These are phyloP conservation scores for Oxytropis ochrocephala DNA, from an alignment of 306 rosid species.

Conservation along the genomic window DNA sequence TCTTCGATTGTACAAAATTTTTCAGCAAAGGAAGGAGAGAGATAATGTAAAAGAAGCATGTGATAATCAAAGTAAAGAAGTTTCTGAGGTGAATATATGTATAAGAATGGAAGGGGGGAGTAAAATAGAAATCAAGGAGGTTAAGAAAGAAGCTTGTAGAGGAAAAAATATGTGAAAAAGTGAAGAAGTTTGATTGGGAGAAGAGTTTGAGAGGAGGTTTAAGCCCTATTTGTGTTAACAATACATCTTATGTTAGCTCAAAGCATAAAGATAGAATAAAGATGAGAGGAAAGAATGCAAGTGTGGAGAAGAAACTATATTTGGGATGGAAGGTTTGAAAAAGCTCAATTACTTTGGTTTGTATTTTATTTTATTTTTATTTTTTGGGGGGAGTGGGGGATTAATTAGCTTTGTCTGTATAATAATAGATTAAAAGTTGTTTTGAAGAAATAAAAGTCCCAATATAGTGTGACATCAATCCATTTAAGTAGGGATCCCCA, in stretches of 20 bases:
- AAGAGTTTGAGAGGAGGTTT: constrained; percentile 37
- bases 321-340: constrained; percentile 35
- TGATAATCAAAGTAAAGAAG: background rate
- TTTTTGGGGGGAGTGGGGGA: background rate
- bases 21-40: constrained; percentile 43
- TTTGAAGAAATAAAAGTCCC: too few relatives aligned
- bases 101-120: constrained; percentile 57
- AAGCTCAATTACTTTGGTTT: background rate
- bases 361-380: too few relatives aligned
- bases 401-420: background rate
- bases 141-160: constrained; percentile 22
- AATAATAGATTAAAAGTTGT: background rate
- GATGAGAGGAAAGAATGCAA: constrained; percentile 12
- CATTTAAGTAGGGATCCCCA: too few relatives aligned
- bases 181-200: constrained; percentile 56
- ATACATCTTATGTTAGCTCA: constrained; percentile 9
- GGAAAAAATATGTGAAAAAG: constrained; percentile 1
- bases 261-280: background rate
- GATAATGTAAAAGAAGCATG: background rate
- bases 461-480: too few relatives aligned
- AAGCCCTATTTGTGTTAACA: constrained; percentile 10
- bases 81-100: constrained; percentile 56
- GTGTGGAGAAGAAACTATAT: constrained; percentile 11
- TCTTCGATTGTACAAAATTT: constrained; percentile 47
- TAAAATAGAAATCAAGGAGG: constrained; percentile 53